Base-by-base conservation (phyloP, 2,329 filamentous ascomycete species). In the Grosmannia huntii region DNA sequence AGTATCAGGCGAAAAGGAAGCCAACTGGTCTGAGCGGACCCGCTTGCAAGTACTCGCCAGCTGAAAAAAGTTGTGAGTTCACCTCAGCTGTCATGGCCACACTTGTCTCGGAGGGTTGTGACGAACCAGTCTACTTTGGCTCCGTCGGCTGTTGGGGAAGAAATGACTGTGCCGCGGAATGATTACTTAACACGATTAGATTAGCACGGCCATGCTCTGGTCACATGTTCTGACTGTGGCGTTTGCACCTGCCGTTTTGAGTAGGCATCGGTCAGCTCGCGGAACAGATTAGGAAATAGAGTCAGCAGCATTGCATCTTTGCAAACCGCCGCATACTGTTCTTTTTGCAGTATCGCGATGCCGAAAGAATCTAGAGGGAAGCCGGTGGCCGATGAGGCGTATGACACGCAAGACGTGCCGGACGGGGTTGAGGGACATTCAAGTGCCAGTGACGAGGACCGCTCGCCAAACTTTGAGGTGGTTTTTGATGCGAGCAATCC, bases 401-500 rank as follows among this genome's bases (percentile, higher is more conserved):
- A 46, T 11, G 36, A 14, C 36, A n/a, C 41, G 19, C 41, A 44
- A 9, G 48, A 50, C 5, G 12, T 14, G 25, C 46, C 25, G 16
- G 21, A 49, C 11, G 49, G 14, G 27, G 44, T 21, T 49, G 73
- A 75, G 48, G 69, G 67, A 28, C 68, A 68, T 48, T 75, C 73
- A 4, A 75, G 74, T 57, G 72, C 70, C 41, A 79, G 76, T 62
- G 78, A 79, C 53, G 79, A 81, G 58, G 79, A 81, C 51, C 71
- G 68, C 52, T 71, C 69, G 54, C 70, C 77, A 12, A 38, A 9
- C 11, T 73, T 82, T 54, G 79, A 82, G 73, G 82, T 86, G 55
- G 76, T 81, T 25, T 86, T 87, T 65, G 83, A 86, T 61, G 71
- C 79, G 1, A 70, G 76, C 46, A 84, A 80, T 62, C 75, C 77